These are phyloP conservation scores for Meyerozyma athensensis DNA, from an alignment of 1,139 yeast species.

Conservation along the genomic window DNA sequence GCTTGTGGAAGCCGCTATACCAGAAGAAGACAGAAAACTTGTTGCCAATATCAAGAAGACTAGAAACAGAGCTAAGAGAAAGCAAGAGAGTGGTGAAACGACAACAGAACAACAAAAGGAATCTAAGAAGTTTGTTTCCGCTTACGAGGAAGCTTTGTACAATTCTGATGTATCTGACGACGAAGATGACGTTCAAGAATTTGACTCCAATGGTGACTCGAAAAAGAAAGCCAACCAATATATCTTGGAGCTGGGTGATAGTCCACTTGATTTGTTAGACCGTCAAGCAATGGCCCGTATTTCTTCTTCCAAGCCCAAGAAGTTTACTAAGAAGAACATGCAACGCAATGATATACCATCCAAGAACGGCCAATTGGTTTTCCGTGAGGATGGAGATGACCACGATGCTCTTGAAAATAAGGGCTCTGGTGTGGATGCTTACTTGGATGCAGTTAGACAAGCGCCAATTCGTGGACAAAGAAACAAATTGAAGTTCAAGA, in stretches of 20 bases:
- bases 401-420: constrained; percentile 50
- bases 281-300: constrained; percentile 80
- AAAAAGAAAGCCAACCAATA: constrained; percentile 48
- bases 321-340: constrained; percentile 40
- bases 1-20: constrained; percentile 71
- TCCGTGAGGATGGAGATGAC: constrained; percentile 37
- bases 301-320: constrained; percentile 76
- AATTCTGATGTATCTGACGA: constrained; percentile 55
- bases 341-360: constrained; percentile 6
- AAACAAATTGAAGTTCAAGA: constrained; percentile 83
- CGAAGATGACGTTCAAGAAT: constrained; percentile 28
- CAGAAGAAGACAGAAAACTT: constrained; percentile 80
- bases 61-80: constrained; percentile 78
- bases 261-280: constrained; percentile 86
- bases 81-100: constrained; percentile 41
- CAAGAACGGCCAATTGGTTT: constrained; percentile 51
- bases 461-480: constrained; percentile 93
- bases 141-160: constrained; percentile 75
- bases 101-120: constrained; percentile 23
- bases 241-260: constrained; percentile 74
- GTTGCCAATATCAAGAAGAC: constrained; percentile 81
- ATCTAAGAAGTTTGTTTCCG: constrained; percentile 60
- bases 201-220: constrained; percentile 18
- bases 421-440: constrained; percentile 75
- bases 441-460: constrained; percentile 85